Conservation (phyloP, 148 eudicot genomes). For the Heliosperma pusillum region DNA sequence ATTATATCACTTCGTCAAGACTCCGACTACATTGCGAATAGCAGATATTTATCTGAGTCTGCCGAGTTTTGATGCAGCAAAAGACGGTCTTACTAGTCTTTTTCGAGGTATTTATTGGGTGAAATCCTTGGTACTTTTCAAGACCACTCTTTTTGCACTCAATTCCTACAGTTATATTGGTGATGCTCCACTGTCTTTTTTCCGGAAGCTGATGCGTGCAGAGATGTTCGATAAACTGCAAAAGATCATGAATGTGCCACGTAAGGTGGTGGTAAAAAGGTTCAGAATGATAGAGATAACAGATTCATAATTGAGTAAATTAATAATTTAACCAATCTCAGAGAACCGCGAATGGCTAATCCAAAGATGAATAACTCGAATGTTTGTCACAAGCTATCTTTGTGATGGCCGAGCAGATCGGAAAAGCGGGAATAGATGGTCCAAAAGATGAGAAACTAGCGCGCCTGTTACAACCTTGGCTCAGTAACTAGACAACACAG, state of each 20-base stretch:
- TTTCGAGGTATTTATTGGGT: not conserved
- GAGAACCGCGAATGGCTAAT: too few species aligned
- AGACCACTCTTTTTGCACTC: not conserved
- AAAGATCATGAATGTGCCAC: not conserved
- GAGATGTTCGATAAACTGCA: constrained; percentile 1
- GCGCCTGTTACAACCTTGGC: not conserved
- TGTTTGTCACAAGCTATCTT: too few species aligned
- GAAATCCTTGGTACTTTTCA: not conserved
- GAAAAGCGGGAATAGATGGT: not conserved
- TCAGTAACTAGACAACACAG: constrained; percentile 39
- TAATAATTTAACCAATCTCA: too few species aligned
- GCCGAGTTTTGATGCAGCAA: not conserved
- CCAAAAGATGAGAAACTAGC: not conserved
- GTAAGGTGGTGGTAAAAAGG: not conserved
- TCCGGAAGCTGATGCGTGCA: not conserved
- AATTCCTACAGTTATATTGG: not conserved
- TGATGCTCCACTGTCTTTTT: not conserved
- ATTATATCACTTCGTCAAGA: not conserved
- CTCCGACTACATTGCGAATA: not conserved
- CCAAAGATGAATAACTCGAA: too few species aligned
- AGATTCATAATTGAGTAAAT: too few species aligned
- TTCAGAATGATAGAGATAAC: not conserved
- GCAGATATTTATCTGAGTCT: not conserved
- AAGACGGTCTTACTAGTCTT: not conserved
- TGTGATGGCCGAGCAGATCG: too few species aligned